A percentile compares a stretch with the other conserved stretches of the same genome.
Conservation (phyloP, 768 basidiomycete genomes). For the Lentinula lateritia region DNA sequence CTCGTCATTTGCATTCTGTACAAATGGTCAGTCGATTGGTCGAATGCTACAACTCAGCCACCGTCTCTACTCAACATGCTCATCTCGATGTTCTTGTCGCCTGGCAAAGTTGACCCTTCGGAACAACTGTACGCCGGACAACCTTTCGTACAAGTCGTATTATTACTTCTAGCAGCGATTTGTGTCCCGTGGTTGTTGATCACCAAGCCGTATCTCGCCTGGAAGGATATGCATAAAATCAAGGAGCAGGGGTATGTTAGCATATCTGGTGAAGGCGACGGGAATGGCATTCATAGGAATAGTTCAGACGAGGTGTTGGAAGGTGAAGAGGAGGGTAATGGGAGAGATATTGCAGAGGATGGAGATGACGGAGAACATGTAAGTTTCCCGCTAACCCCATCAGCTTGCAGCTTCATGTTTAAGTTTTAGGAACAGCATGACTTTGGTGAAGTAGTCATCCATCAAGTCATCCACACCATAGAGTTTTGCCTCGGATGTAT, state of each 20-base stretch:
- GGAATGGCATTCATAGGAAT: slow-evolving; percentile 40
- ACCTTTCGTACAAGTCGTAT: slow-evolving; percentile 70
- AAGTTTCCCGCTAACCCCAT: slow-evolving; percentile 23
- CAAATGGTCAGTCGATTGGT: slow-evolving; percentile 97
- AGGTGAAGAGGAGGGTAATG: slow-evolving; percentile 79
- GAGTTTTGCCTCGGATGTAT: slow-evolving; percentile 99
- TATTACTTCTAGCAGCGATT: slow-evolving; percentile 72
- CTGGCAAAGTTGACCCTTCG: slow-evolving; percentile 67
- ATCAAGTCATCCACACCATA: slow-evolving; percentile 98
- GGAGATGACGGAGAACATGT: slow-evolving; percentile 65
- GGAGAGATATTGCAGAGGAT: slow-evolving; percentile 67
- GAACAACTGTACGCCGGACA: slow-evolving; percentile 85
- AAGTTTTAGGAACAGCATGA: slow-evolving; percentile 70
- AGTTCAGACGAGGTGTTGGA: slow-evolving; percentile 60
- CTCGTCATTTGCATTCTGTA: slow-evolving; percentile 90
- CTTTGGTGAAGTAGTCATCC: slow-evolving; percentile 91
- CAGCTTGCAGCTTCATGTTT: neutral
- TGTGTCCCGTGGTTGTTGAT: slow-evolving; percentile 96
- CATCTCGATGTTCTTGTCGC: slow-evolving; percentile 92
- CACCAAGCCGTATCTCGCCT: slow-evolving; percentile 86
- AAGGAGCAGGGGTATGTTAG: slow-evolving; percentile 76
- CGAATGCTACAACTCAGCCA: slow-evolving; percentile 56
- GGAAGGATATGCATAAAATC: slow-evolving; percentile 84
- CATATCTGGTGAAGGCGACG: slow-evolving; percentile 42
- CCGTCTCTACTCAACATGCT: slow-evolving; percentile 94